Evolutionary conservation across 495 filamentous ascomycete genomes (phyloP), one percentile per base, ranked within the genome.

Genomic region (Penicillium dipodomyicola): DNA sequence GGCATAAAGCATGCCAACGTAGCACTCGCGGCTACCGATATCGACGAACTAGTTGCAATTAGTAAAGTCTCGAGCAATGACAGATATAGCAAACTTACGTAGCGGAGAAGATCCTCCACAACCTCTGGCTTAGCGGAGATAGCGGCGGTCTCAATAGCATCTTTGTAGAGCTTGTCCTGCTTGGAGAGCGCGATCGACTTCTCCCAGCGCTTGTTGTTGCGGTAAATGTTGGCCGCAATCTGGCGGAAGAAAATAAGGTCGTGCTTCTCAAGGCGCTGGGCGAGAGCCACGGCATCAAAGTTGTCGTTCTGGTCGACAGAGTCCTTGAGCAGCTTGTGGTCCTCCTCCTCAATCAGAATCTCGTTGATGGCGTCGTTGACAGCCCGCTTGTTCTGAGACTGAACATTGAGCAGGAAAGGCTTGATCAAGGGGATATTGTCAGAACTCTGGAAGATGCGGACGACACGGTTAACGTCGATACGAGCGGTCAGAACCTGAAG

Each of bases 291-390:
- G 19, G 92, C 84, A 70, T 99, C 95, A 63, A 97, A 99, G 77
- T 99, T 99, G 77, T 97, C 95, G 68, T 94, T 95, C 76, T 96
- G 95, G 77, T 97, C 90, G 22, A 96, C 94, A 9, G 95, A 97
- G 76, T 99, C 95, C 44, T 91, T 88, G 23, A 99, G 84, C 20
- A 92, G 96, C 87, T 99, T 97, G 81, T 99, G 90, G 68, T 99
- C 95, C 64, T 97, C 95, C 74, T 97, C 95, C 72, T 99, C 95
- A 58, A 99, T 99, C 65, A 99, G 78, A 53, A 99, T 78, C 71
- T 97, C 95, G 65, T 99, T 97, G 76, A 99, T 96, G 33, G 95
- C 95, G 62, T 94, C 90, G 76, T 99, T 99, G 65, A 99, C 95
- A 30, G 89, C 88, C 57, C 87, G 87, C 86, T 99, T 99, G 80